Percentiles rank a stretch among this genome's conserved stretches.
These are phyloP conservation scores for Salvia hispanica DNA, from an alignment of 257 asterid species.

Conservation along the genomic window DNA sequence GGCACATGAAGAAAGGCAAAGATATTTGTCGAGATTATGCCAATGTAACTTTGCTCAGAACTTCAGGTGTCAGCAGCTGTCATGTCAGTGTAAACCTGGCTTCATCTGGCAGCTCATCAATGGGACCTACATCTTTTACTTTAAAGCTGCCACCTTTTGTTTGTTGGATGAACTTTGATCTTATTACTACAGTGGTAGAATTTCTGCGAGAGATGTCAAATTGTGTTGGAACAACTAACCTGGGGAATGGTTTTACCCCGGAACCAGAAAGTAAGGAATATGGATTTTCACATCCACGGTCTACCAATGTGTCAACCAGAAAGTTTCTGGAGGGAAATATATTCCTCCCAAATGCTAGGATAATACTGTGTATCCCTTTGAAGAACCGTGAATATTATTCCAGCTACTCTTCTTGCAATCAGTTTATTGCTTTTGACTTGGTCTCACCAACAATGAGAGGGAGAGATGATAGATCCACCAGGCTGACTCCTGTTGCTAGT, in stretches of 20 bases:
- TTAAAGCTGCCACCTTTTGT: conserved; percentile 71
- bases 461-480: conserved; percentile 45
- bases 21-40: conserved; percentile 43
- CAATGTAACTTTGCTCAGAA: conserved; percentile 69
- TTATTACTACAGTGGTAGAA: conserved; percentile 41
- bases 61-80: conserved; percentile 61
- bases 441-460: conserved; percentile 46
- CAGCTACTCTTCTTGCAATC: conserved; percentile 62
- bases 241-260: conserved; percentile 28
- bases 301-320: conserved; percentile 36
- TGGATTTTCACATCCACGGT: conserved; percentile 36
- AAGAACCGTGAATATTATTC: conserved; percentile 40
- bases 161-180: conserved; percentile 74
- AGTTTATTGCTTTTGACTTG: conserved; percentile 76
- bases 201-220: conserved; percentile 55
- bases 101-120: conserved; percentile 51
- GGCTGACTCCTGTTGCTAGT: conserved; percentile 41
- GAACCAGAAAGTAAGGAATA: conserved; percentile 33
- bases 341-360: conserved; percentile 73
- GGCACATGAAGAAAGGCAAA: conserved; percentile 40
- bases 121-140: conserved; percentile 67
- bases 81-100: conserved; percentile 52
- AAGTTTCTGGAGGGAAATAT: conserved; percentile 56
- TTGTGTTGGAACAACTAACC: conserved; percentile 40
- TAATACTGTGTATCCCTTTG: conserved; percentile 69